Conservation (phyloP, 148 eudicot species). For the Chenopodium suecicum region DNA sequence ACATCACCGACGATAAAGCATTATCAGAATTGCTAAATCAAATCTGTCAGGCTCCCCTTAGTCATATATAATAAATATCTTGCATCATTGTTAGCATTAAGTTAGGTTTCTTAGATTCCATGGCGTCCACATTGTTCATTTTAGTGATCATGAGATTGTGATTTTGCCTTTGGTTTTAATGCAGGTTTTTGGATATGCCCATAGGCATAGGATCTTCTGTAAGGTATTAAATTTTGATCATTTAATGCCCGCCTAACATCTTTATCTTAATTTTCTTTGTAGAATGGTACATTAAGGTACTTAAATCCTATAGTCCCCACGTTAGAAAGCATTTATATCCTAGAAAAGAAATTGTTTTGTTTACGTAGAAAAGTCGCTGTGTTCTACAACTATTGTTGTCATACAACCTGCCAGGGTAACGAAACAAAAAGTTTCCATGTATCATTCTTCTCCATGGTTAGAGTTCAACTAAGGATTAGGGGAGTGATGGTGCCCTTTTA, state of each 20-base stretch:
- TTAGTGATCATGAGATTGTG: conserved; percentile 4
- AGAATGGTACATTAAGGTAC: conserved; percentile 18
- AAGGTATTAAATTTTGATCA: background rate
- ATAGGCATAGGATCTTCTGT: background rate
- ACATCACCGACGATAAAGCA: conserved; percentile 11
- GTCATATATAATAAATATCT: background rate
- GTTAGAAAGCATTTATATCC: background rate
- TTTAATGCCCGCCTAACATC: conserved; percentile 6
- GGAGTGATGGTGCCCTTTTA: conserved; percentile 9
- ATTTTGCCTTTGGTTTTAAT: conserved; percentile 12
- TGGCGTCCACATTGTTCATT: conserved; percentile 9
- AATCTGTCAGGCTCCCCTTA: conserved; percentile 10
- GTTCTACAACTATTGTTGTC: conserved; percentile 21
- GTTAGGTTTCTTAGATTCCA: conserved; percentile 1
- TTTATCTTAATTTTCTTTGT: conserved; percentile 4
- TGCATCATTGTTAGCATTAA: background rate
- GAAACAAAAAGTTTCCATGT: conserved; percentile 4
- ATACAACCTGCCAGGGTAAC: background rate
- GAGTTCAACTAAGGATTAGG: background rate
- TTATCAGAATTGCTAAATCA: background rate
- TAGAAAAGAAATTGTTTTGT: conserved; percentile 7
- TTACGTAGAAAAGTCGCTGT: conserved; percentile 9
- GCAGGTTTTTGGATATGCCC: conserved; percentile 14
- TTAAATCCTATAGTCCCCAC: conserved; percentile 26
- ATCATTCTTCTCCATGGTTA: background rate